These are phyloP conservation scores for Colletotrichum sp. DNA, from an alignment of 2,329 filamentous ascomycete species.

Conservation along the genomic window DNA sequence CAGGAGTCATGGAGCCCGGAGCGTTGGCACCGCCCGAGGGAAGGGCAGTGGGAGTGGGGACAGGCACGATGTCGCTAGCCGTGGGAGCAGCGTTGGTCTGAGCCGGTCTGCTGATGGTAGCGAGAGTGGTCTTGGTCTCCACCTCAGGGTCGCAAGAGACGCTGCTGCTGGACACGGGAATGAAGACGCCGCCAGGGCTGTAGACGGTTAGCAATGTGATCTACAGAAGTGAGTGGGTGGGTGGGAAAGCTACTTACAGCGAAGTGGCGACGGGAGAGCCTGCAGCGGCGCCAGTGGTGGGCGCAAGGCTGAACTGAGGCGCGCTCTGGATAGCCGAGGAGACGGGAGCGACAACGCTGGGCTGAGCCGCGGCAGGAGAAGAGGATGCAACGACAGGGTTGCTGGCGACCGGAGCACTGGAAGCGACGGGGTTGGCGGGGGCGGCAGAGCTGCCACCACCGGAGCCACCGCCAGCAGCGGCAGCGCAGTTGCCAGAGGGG, in stretches of 20 bases:
- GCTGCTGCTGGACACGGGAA: slow-evolving; percentile 34
- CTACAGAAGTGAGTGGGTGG: neutral
- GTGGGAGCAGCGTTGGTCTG: slow-evolving; percentile 5
- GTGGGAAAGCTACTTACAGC: slow-evolving; percentile 27
- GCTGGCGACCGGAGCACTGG: neutral
- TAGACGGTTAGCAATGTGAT: slow-evolving; percentile 24
- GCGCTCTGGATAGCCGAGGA: neutral
- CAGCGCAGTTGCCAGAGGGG: slow-evolving; percentile 40
- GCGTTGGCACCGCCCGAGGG: slow-evolving; percentile 23
- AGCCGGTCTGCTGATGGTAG: slow-evolving; percentile 26
- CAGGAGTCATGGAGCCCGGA: slow-evolving; percentile 35
- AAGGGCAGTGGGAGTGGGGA: neutral
- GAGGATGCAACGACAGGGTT: neutral
- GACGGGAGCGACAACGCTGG: neutral
- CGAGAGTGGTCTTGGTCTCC: slow-evolving; percentile 26
- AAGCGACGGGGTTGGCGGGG: slow-evolving; percentile 22
- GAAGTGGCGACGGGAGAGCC: slow-evolving; percentile 21
- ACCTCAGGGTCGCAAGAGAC: slow-evolving; percentile 18
- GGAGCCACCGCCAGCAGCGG: slow-evolving; percentile 32
- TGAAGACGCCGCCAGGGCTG: slow-evolving; percentile 49
- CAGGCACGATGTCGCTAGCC: neutral
- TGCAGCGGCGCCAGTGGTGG: slow-evolving; percentile 10
- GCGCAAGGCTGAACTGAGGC: neutral
- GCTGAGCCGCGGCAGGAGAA: neutral
- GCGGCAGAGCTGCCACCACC: slow-evolving; percentile 22